phyloP scores from a whole-genome alignment of 768 basidiomycete genomes.

The Pulveroboletus sp. region DNA sequence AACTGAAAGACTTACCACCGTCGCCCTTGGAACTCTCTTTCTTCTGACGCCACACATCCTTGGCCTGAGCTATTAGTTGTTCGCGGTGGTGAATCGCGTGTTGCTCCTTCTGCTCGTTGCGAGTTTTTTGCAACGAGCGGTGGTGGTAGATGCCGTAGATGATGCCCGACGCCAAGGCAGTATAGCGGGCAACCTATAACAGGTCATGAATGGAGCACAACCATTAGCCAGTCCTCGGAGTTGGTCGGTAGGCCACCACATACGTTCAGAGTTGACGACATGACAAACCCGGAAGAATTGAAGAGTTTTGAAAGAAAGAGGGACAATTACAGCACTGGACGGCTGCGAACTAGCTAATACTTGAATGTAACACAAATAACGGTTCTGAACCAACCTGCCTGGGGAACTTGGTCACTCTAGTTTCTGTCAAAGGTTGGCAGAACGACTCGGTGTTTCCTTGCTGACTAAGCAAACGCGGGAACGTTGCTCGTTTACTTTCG shows the following conservation, averaged over 20 bases:
- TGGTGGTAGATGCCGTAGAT: slow-evolving; percentile 92
- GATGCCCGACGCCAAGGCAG: slow-evolving; percentile 82
- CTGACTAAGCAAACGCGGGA: slow-evolving; percentile 26
- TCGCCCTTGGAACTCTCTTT: slow-evolving; percentile 49
- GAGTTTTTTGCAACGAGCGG: slow-evolving; percentile 77
- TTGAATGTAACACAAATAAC: background rate
- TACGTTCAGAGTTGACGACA: slow-evolving; percentile 80
- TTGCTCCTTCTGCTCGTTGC: slow-evolving; percentile 73
- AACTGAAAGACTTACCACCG: slow-evolving; percentile 46
- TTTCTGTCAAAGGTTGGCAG: slow-evolving; percentile 20
- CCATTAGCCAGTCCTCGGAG: slow-evolving; percentile 1
- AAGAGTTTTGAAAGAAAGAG: slow-evolving; percentile 9
- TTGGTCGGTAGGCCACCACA: slow-evolving; percentile 26
- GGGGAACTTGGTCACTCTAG: slow-evolving; percentile 10
- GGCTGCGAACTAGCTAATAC: slow-evolving; percentile 10
- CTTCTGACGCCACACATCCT: slow-evolving; percentile 86
- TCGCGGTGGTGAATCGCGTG: slow-evolving; percentile 71
- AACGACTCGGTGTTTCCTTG: slow-evolving; percentile 26
- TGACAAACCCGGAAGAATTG: slow-evolving; percentile 27
- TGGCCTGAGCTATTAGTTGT: slow-evolving; percentile 78
- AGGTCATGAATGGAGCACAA: slow-evolving; percentile 1
- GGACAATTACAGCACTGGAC: slow-evolving; percentile 11
- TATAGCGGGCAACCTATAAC: slow-evolving; percentile 86
- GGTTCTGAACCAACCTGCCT: slow-evolving; percentile 3
- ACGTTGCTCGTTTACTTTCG: too few relatives aligned